Percentiles rank a stretch among this genome's conserved stretches.
Evolutionary conservation across 768 basidiomycete genomes (phyloP).

Genomic region (Royoungia palumana): DNA sequence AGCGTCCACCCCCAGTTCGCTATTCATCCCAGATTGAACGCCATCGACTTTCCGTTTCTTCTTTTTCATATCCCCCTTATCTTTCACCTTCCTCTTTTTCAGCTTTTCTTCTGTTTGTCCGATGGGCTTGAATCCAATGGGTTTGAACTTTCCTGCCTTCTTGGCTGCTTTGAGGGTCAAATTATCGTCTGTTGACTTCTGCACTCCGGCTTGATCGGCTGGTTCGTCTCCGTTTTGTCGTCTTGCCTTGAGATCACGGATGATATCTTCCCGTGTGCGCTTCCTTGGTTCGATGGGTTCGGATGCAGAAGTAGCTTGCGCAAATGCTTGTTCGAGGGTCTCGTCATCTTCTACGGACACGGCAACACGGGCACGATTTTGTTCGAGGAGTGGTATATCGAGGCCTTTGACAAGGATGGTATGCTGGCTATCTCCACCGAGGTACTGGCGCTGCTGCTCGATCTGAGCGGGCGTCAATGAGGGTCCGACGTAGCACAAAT

Average conservation of each 20-base stretch:
- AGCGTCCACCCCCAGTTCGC: neutral
- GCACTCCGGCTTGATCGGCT: slow-evolving; percentile 8
- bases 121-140: slow-evolving; percentile 66
- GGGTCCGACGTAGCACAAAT: neutral
- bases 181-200: slow-evolving; percentile 12
- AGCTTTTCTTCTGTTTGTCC: slow-evolving; percentile 41
- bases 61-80: slow-evolving; percentile 43
- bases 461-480: slow-evolving; percentile 42
- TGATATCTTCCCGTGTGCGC: slow-evolving; percentile 73
- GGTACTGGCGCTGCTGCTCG: slow-evolving; percentile 69
- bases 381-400: slow-evolving; percentile 81
- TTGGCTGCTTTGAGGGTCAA: slow-evolving; percentile 37
- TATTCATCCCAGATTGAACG: slow-evolving; percentile 6
- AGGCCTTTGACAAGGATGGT: slow-evolving; percentile 88
- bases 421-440: slow-evolving; percentile 84
- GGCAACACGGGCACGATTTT: slow-evolving; percentile 67
- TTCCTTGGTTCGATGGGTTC: slow-evolving; percentile 46
- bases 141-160: slow-evolving; percentile 44
- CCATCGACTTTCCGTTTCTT: slow-evolving; percentile 55
- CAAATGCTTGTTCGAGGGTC: slow-evolving; percentile 72
- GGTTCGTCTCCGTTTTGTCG: slow-evolving; percentile 32
- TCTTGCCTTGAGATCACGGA: slow-evolving; percentile 69
- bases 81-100: slow-evolving; percentile 44
- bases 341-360: slow-evolving; percentile 72
- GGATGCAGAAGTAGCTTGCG: slow-evolving; percentile 37